phyloP scores from a whole-genome alignment of 2,329 filamentous ascomycete genomes.

The Akanthomyces lecanii region DNA sequence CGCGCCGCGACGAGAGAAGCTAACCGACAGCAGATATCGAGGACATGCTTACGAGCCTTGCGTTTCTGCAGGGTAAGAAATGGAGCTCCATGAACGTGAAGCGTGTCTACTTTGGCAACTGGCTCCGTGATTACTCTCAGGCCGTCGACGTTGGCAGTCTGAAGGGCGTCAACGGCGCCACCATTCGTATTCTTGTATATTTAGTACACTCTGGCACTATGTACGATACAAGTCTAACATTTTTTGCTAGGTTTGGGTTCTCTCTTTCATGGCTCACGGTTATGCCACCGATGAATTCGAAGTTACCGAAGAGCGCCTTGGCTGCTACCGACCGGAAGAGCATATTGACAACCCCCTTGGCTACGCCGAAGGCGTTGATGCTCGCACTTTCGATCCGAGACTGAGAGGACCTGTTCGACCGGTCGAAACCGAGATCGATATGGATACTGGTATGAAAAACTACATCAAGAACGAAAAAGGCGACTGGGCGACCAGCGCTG shows the following conservation, averaged over 20 bases:
- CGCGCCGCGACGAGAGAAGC: background rate
- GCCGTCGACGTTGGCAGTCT: slow-evolving; percentile 76
- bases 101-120: slow-evolving; percentile 81
- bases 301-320: slow-evolving; percentile 73
- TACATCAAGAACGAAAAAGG: slow-evolving; percentile 92
- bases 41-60: slow-evolving; percentile 73
- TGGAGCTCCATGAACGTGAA: slow-evolving; percentile 78
- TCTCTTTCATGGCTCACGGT: slow-evolving; percentile 77
- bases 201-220: background rate
- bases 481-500: slow-evolving; percentile 83
- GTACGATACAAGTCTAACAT: slow-evolving; percentile 4
- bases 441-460: slow-evolving; percentile 92
- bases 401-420: slow-evolving; percentile 74
- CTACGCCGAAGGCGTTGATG: slow-evolving; percentile 83
- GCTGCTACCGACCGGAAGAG: slow-evolving; percentile 74
- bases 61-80: slow-evolving; percentile 76
- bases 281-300: slow-evolving; percentile 86
- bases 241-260: slow-evolving; percentile 60
- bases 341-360: slow-evolving; percentile 75
- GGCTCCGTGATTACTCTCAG: slow-evolving; percentile 81
- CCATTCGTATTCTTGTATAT: slow-evolving; percentile 66
- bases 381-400: slow-evolving; percentile 73
- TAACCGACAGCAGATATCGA: slow-evolving; percentile 57
- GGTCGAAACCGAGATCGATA: slow-evolving; percentile 69
- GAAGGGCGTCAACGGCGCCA: slow-evolving; percentile 73